These are phyloP conservation scores for Ilex asprella DNA, from an alignment of 257 asterid species.

Conservation along the genomic window DNA sequence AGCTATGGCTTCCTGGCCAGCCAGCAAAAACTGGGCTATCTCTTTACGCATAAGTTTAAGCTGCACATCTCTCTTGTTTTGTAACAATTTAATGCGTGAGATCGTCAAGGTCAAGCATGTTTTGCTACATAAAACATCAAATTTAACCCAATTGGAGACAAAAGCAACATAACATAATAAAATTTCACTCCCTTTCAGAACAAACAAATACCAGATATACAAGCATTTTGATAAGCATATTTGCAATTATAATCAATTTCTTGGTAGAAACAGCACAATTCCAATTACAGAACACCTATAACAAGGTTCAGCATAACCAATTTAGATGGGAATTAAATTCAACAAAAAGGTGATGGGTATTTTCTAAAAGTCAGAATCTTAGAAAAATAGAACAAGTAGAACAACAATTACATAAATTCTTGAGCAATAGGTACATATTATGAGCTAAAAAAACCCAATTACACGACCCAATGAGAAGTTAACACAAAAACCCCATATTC, in stretches of 20 bases:
- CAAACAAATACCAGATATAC: background rate
- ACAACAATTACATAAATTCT: background rate
- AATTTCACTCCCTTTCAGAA: background rate
- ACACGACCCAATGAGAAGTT: no score
- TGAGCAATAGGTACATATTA: no score
- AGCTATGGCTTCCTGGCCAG: slow-evolving; percentile 1
- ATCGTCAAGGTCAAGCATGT: slow-evolving; percentile 80
- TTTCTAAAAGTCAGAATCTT: background rate
- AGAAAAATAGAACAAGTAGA: background rate
- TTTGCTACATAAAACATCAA: slow-evolving; percentile 49
- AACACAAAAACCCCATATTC: no score
- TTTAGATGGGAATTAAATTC: no score
- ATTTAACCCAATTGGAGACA: background rate
- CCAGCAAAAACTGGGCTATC: background rate
- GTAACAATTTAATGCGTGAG: slow-evolving; percentile 83
- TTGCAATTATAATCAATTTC: background rate
- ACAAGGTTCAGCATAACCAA: background rate
- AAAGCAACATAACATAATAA: background rate
- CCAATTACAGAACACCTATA: background rate
- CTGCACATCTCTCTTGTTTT: slow-evolving; percentile 43
- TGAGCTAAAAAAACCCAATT: no score
- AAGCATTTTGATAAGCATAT: background rate
- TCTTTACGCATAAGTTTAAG: background rate
- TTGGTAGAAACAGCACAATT: background rate
- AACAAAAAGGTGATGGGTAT: background rate